These are phyloP conservation scores for Trametes coccinea DNA, from an alignment of 768 basidiomycete genomes.

Conservation along the genomic window DNA sequence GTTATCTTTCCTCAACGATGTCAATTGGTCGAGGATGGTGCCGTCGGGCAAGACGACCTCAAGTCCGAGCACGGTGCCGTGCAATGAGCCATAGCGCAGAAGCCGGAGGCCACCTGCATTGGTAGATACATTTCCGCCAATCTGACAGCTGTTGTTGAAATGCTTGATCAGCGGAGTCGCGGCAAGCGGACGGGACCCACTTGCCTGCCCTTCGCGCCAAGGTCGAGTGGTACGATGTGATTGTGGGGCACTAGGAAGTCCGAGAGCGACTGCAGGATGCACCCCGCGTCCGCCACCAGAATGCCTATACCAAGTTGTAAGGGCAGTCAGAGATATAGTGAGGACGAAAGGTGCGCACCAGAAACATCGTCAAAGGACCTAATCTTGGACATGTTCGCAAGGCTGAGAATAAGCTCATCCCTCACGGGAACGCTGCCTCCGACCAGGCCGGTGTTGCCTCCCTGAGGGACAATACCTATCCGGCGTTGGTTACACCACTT, in stretches of 20 bases:
- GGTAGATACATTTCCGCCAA: constrained; percentile 95
- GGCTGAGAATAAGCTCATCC: constrained; percentile 85
- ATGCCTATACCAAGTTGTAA: constrained; percentile 54
- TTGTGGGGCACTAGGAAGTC: constrained; percentile 84
- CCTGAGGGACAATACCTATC: constrained; percentile 94
- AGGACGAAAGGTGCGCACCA: constrained; percentile 44
- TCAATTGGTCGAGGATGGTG: constrained; percentile 83
- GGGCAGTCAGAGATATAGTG: constrained; percentile 8
- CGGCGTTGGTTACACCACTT: constrained; percentile 80
- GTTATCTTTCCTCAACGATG: constrained; percentile 95
- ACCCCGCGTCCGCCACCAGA: constrained; percentile 91
- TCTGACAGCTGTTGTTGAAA: constrained; percentile 71
- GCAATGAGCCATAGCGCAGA: constrained; percentile 91
- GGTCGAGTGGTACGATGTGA: constrained; percentile 95
- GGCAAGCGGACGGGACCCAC: constrained; percentile 9
- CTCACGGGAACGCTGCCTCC: constrained; percentile 89
- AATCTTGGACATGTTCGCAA: constrained; percentile 79
- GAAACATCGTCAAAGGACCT: constrained; percentile 84
- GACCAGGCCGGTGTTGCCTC: constrained; percentile 97
- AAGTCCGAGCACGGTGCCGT: constrained; percentile 91
- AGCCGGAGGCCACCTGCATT: constrained; percentile 97
- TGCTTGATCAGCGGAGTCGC: too few relatives aligned
- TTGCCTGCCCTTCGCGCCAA: constrained; percentile 94
- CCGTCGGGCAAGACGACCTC: constrained; percentile 97
- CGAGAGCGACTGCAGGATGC: constrained; percentile 85